phyloP scores from a whole-genome alignment of 805 yeast genomes.

The Suhomyces emberorum region DNA sequence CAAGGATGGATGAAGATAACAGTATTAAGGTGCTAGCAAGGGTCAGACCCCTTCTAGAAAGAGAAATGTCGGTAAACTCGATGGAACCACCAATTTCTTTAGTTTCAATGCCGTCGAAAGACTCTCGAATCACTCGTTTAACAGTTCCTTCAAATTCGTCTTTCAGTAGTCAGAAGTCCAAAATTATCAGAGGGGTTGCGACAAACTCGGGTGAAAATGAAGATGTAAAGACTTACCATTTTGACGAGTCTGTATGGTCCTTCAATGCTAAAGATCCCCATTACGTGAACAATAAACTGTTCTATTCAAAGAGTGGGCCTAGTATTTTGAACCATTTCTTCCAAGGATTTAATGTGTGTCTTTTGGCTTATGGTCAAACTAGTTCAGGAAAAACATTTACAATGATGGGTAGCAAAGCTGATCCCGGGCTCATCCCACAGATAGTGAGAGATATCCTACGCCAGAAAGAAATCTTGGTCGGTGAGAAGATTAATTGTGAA shows the following conservation, averaged over 20 bases:
- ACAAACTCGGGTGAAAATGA: slow-evolving; percentile 7
- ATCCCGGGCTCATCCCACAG: slow-evolving; percentile 36
- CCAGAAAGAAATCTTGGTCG: slow-evolving; percentile 34
- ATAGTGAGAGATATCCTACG: slow-evolving; percentile 53
- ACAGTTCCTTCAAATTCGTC: slow-evolving; percentile 22
- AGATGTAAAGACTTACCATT: slow-evolving; percentile 38
- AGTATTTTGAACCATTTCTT: slow-evolving; percentile 52
- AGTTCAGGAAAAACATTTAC: slow-evolving; percentile 42
- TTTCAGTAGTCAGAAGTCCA: slow-evolving; percentile 7
- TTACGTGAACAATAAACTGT: slow-evolving; percentile 46
- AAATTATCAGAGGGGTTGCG: not conserved
- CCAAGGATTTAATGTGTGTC: slow-evolving; percentile 41
- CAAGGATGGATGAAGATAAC: slow-evolving; percentile 6
- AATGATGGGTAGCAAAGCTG: slow-evolving; percentile 39
- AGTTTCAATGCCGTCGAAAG: slow-evolving; percentile 28
- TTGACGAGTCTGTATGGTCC: slow-evolving; percentile 55
- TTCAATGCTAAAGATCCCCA: slow-evolving; percentile 26
- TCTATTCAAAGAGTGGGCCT: slow-evolving; percentile 55
- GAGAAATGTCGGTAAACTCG: slow-evolving; percentile 21
- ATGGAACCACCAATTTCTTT: slow-evolving; percentile 15
- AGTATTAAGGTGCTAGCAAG: slow-evolving; percentile 51
- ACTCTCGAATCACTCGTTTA: slow-evolving; percentile 17
- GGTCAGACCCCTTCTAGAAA: slow-evolving; percentile 44
- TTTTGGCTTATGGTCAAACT: slow-evolving; percentile 43
- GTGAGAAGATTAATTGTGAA: slow-evolving; percentile 36